phyloP scores from a whole-genome alignment of 2,329 filamentous ascomycete species.

The Monosporascus sp. region DNA sequence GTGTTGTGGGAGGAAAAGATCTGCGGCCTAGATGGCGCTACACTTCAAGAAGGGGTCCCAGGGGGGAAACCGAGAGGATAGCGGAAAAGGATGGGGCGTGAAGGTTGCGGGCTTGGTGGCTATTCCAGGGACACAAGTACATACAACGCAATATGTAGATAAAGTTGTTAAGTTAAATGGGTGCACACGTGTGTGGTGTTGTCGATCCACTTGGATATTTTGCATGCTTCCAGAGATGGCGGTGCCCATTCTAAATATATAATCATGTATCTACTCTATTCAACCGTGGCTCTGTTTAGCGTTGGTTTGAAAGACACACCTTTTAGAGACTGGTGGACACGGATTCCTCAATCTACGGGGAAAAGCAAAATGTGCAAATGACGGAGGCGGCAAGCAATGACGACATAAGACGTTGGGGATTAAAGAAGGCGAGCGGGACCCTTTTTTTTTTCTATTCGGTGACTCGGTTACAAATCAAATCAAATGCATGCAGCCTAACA shows the following conservation, averaged over 20 bases:
- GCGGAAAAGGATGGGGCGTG: not conserved
- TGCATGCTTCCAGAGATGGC: too few relatives aligned
- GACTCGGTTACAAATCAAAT: not conserved
- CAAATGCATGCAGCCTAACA: not conserved
- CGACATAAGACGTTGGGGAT: not conserved
- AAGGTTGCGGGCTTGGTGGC: not conserved
- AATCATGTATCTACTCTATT: too few relatives aligned
- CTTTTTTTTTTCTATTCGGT: not conserved
- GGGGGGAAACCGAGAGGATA: not conserved
- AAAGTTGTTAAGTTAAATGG: not conserved
- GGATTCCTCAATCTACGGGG: not conserved
- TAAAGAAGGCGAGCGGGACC: not conserved
- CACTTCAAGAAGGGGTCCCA: constrained; percentile 10
- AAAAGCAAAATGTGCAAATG: not conserved
- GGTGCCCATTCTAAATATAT: too few relatives aligned
- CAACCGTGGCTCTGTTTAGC: too few relatives aligned
- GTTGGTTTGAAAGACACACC: too few relatives aligned
- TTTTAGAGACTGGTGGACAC: not conserved
- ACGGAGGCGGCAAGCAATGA: not conserved
- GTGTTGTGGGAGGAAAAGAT: constrained; percentile 23
- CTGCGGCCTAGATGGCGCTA: constrained; percentile 25
- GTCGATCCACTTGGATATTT: too few relatives aligned
- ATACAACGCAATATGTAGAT: too few relatives aligned
- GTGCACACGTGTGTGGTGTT: not conserved
- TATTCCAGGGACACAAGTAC: not conserved